Evolutionary conservation across 441 rosid species (phyloP).

Genomic region (Gossypium gossypioides): DNA sequence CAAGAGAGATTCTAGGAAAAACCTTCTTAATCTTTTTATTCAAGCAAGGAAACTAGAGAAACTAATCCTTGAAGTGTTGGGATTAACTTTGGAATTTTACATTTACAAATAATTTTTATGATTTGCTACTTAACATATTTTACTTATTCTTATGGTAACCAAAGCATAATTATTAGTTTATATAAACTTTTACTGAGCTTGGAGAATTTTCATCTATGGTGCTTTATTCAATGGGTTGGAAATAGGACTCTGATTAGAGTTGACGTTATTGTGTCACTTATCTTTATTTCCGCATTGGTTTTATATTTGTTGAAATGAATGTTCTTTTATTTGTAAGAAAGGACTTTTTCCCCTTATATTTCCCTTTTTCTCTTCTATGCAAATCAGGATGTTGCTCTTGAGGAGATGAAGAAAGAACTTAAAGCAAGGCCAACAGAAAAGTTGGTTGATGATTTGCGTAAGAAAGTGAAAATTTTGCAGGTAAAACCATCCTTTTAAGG

Average conservation of each 20-base stretch:
- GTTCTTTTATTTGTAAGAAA: neutral
- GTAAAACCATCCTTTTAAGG: slow-evolving; percentile 25
- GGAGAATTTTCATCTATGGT: neutral
- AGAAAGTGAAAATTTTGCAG: slow-evolving; percentile 98
- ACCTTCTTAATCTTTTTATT: no score
- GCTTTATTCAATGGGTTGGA: neutral
- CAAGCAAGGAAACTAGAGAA: no score
- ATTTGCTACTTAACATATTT: neutral
- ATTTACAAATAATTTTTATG: neutral
- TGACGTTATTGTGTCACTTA: neutral
- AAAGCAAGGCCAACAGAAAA: slow-evolving; percentile 84
- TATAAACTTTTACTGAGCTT: neutral
- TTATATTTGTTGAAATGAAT: neutral
- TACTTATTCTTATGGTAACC: neutral
- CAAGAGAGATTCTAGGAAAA: no score
- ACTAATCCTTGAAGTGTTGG: no score
- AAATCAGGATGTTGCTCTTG: slow-evolving; percentile 61
- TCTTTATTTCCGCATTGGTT: neutral
- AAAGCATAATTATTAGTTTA: neutral
- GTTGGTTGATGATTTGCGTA: slow-evolving; percentile 87
- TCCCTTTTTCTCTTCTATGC: slow-evolving; percentile 8
- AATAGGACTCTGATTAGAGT: neutral
- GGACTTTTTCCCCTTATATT: neutral
- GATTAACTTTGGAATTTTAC: no score
- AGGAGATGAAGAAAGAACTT: slow-evolving; percentile 92